Base-by-base conservation (phyloP, 805 yeast genomes). In the Saturnispora dispora region DNA sequence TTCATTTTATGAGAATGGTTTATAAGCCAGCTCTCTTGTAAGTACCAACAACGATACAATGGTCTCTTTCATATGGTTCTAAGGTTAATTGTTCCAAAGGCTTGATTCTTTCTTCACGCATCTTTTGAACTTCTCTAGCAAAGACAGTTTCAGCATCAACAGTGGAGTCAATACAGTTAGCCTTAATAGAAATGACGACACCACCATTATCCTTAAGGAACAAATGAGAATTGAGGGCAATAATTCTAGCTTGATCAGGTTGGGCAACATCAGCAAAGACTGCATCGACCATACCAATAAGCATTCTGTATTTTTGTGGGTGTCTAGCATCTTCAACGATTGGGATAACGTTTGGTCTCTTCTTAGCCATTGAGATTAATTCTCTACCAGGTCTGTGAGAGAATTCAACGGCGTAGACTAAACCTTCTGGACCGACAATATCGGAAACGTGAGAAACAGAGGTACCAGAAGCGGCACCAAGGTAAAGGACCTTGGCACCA, bases 381-480 rank as follows among this genome's bases (percentile, higher is more conserved):
- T 93, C 99, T 80, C 99, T 86, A 72, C 99, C 99, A 67, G 98
- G 96, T 81, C 99, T 86, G 82, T 93, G 98, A 58, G 97, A 89
- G 78, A 93, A 93, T 77, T 93, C 99, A 61, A 93, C 99, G 53
- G 99, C 99, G 71, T 93, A 93, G 51, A 93, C 99, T 68, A 88
- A 78, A 72, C 99, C 99, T 75, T 89, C 96, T 71, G 99, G 98
- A 58, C 99, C 99, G 61, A 93, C 99, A 62, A 93, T 84, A 72
- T 93, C 99, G 58, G 98, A 79, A 67, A 93, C 99, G 73, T 93
- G 99, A 48, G 96, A 88, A 54, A 93, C 99, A 52, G 98, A 90
- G 50, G 99, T 93, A 79, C 99, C 99, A 52, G 96, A 88, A 63
- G 99, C 99, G 65, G 99, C 99, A 81, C 99, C 99, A 66, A 93